Evolutionary conservation across 768 basidiomycete species (phyloP).

Genomic region (Boletus fagicola): DNA sequence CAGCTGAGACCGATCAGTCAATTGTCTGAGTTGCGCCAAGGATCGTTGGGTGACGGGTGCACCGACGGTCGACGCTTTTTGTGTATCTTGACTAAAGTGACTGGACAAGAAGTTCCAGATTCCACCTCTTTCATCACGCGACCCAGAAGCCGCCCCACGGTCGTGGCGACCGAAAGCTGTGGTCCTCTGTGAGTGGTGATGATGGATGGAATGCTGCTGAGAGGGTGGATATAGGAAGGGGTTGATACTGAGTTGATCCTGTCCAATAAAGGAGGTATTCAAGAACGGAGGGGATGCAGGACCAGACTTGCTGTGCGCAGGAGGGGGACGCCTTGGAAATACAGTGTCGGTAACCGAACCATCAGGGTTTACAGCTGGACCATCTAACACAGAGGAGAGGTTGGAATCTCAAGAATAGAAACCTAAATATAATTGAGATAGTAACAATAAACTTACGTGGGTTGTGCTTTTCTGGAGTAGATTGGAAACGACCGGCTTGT

Average conservation of each 20-base stretch:
- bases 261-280: background rate
- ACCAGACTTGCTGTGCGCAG: background rate
- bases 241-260: background rate
- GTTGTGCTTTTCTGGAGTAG: background rate
- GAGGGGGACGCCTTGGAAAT: background rate
- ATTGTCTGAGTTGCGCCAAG: too few relatives aligned
- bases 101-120: background rate
- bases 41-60: too few relatives aligned
- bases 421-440: background rate
- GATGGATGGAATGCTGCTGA: background rate
- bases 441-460: background rate
- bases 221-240: background rate
- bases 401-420: background rate
- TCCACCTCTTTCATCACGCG: background rate
- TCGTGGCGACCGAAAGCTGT: background rate
- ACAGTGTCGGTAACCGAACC: background rate
- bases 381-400: background rate
- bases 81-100: background rate
- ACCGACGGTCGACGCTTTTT: too few relatives aligned
- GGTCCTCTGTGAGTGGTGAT: background rate
- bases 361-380: background rate
- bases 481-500: background rate
- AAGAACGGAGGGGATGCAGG: background rate
- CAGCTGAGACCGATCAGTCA: too few relatives aligned
- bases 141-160: background rate